Base-by-base conservation (phyloP, 345 rosid genomes). In the Dovyalis caffra region DNA sequence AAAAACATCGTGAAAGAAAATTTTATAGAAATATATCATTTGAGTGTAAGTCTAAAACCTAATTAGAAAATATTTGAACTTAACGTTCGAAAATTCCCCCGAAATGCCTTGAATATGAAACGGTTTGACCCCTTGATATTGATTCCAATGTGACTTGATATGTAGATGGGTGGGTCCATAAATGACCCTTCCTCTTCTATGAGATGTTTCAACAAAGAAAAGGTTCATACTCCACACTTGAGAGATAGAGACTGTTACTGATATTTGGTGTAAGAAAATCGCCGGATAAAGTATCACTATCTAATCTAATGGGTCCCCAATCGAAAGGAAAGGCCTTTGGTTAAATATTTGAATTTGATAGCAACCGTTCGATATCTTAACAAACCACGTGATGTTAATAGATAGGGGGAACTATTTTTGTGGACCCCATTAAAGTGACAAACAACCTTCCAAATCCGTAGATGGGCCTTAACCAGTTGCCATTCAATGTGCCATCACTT, bases 351-450 rank as follows among this genome's bases (percentile, higher is more conserved):
- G 31, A 5, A 0, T 25, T 40, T 18, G 70, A 67, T 26, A 38
- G 25, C 34, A 38, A 16, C 70, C 70, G 70, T 43, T 34, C 8
- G 53, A 67, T 67, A n/a, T 67, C 23, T 66, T 18, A 49, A 38
- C 69, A 66, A 40, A 40, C 18, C 9, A 14, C 15, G 18, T 23
- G 1, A 2, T 20, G 40, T 66, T 23, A 9, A 16, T 65, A 15
- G n/a, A 34, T 65, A n/a, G 20, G 45, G 47, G 6, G 0, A 66
- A 23, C 21, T 68, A 68, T 68, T 45, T 26, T 43, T 14, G 4
- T 26, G 57, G 34, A 2, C 63, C 63, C 72, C n/a, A 21, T 20
- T 1, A 14, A 43, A 23, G 18, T 10, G n/a, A 18, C 14, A 9
- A 9, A 10, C 23, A 35, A 10, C 18, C 28, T 66, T 20, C 25